Conservation (phyloP, 495 filamentous ascomycete species). For the Chaetomium tenue region DNA sequence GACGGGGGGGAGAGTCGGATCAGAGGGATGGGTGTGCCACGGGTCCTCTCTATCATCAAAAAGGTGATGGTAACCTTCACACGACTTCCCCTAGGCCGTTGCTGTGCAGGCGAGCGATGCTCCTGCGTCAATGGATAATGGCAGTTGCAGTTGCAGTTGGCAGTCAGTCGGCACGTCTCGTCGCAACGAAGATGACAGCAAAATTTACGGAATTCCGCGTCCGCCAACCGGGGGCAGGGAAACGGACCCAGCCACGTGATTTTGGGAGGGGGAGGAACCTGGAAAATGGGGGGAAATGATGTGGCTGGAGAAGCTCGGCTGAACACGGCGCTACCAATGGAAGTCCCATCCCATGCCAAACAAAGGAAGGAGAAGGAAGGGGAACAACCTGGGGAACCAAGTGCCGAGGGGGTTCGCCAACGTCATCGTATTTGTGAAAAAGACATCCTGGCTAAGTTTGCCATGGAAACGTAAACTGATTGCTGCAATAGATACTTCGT, state of each 20-base stretch:
- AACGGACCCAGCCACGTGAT: constrained; percentile 34
- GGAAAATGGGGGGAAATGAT: constrained; percentile 10
- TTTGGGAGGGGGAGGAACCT: not conserved
- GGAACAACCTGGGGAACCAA: too few relatives aligned
- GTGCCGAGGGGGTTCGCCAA: too few relatives aligned
- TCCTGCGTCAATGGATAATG: constrained; percentile 38
- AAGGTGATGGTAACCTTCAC: constrained; percentile 15
- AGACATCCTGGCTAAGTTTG: too few relatives aligned
- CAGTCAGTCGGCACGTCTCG: constrained; percentile 15
- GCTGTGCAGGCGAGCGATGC: constrained; percentile 26
- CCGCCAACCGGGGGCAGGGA: constrained; percentile 24
- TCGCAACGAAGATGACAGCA: constrained; percentile 35
- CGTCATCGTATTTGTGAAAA: too few relatives aligned
- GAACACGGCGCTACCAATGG: constrained; percentile 13
- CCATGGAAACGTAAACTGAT: too few relatives aligned
- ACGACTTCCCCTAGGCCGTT: constrained; percentile 14
- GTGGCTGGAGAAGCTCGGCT: constrained; percentile 19
- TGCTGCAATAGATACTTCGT: too few relatives aligned
- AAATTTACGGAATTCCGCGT: constrained; percentile 31
- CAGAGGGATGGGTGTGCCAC: not conserved
- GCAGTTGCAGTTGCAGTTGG: constrained; percentile 26
- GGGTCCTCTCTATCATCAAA: constrained; percentile 12
- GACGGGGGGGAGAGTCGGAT: not conserved
- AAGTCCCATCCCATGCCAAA: not conserved
- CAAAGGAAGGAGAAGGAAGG: not conserved